These are phyloP conservation scores for Multifurca ochricompacta DNA, from an alignment of 768 basidiomycete genomes.

Conservation along the genomic window DNA sequence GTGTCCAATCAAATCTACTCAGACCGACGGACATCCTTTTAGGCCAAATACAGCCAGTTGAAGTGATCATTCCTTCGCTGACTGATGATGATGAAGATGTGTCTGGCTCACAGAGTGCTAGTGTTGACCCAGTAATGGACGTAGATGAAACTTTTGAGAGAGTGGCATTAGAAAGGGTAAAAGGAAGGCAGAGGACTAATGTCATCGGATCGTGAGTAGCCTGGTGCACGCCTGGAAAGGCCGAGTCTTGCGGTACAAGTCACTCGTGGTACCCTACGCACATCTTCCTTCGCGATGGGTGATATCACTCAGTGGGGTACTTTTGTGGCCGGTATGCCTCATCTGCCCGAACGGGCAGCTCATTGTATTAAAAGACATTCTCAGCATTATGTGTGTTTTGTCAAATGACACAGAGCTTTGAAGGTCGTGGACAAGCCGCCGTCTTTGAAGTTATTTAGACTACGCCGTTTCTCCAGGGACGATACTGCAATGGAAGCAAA, in stretches of 20 bases:
- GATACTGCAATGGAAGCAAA: slow-evolving; percentile 58
- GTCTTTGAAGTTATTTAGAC: background rate
- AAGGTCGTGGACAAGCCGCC: background rate
- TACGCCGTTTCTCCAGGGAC: slow-evolving; percentile 39
- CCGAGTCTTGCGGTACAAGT: background rate
- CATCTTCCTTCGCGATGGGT: background rate
- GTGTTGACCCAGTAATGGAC: slow-evolving; percentile 7
- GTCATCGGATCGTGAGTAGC: background rate
- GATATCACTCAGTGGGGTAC: background rate
- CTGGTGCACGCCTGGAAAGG: background rate
- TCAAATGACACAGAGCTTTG: background rate
- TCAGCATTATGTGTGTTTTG: background rate
- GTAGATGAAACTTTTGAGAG: slow-evolving; percentile 27
- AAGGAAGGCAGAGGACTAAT: slow-evolving; percentile 41
- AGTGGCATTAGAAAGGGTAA: slow-evolving; percentile 48
- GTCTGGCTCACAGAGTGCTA: slow-evolving; percentile 9
- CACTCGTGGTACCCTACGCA: background rate
- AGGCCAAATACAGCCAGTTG: slow-evolving; percentile 53
- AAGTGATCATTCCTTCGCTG: slow-evolving; percentile 49
- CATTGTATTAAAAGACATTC: background rate
- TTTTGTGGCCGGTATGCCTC: background rate
- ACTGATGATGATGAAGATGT: slow-evolving; percentile 55
- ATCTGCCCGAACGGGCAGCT: background rate
- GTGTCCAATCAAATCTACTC: background rate
- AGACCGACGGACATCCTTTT: background rate